Conservation (phyloP, 306 rosid species). For the Begonia loranthoides region DNA sequence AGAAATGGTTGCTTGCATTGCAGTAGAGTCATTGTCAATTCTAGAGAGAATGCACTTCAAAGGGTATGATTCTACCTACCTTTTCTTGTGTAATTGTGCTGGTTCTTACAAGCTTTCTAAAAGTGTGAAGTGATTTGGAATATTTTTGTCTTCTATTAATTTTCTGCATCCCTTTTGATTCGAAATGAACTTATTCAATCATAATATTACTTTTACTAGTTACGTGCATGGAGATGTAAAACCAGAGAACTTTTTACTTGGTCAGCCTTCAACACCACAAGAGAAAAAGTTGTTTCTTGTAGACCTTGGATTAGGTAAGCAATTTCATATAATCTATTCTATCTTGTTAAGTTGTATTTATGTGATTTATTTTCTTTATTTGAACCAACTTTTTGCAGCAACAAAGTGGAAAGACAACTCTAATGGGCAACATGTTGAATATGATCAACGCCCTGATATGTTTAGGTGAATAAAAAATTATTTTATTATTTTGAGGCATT, state of each 20-base stretch:
- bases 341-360: slow-evolving; percentile 1
- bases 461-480: slow-evolving; percentile 38
- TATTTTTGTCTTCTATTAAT: too few relatives aligned
- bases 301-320: slow-evolving; percentile 87
- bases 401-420: slow-evolving; percentile 83
- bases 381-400: slow-evolving; percentile 33
- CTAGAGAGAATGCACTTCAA: slow-evolving; percentile 81
- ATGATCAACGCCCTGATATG: slow-evolving; percentile 97
- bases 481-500: background rate
- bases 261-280: slow-evolving; percentile 78
- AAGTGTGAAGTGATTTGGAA: too few relatives aligned
- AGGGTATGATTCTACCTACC: slow-evolving; percentile 37
- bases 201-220: slow-evolving; percentile 21
- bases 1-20: slow-evolving; percentile 94
- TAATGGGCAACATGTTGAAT: slow-evolving; percentile 72
- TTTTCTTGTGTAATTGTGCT: background rate
- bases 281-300: slow-evolving; percentile 92
- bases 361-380: slow-evolving; percentile 5
- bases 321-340: too few relatives aligned
- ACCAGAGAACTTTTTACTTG: slow-evolving; percentile 96
- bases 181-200: slow-evolving; percentile 1
- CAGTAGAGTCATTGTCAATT: slow-evolving; percentile 86
- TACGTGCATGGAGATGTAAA: slow-evolving; percentile 97
- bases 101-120: too few relatives aligned
- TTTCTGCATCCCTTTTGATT: background rate